Evolutionary conservation across 805 yeast genomes (phyloP), one percentile per base, ranked within the genome.

Genomic region (Candida montana): DNA sequence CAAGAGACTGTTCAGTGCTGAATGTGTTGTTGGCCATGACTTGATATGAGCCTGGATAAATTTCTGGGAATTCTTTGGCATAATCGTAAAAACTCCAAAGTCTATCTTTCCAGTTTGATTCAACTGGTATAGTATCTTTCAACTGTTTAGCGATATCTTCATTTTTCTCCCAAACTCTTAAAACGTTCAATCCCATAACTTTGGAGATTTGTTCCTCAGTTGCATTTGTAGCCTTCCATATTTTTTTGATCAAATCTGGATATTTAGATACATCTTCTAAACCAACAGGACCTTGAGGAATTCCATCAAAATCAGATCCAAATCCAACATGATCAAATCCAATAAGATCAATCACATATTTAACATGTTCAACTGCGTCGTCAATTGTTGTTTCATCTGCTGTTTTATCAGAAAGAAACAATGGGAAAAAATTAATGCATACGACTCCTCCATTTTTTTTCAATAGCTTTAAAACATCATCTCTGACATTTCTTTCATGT

Each of bases 241-340:
- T 50, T 29, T 48, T 54, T 41, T 62, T 64, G 23, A 74, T 51
- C 38, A 75, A 54, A 31, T 71, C 75, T 0, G 79, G 79, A 47
- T 74, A 75, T 50, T 74, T 75, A 11, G 78, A 71, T 1, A 72
- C 78, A 49, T 75, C 77, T 50, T 74, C 78, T n/a, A 75, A 53
- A 0, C 78, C 79, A 15, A 44, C 50, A 6, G 79, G 79, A 4
- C 71, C 75, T 6, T 42, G 53, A 16, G 71, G 70, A 39, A 73
- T 73, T 12, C 79, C 79, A 51, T 74, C 79, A 48, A 72, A 74
- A 53, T 74, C 80, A 4, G 72, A 64, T 1, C 79, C 79, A 5
- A 72, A 57, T 0, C 74, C 75, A 33, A 73, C 75, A 49, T 69
- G 71, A 20, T 69, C 72, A 77, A 75, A 73, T 2, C 78, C 78